Base-by-base conservation (phyloP, 441 rosid species). In the Caryocar brasiliense region DNA sequence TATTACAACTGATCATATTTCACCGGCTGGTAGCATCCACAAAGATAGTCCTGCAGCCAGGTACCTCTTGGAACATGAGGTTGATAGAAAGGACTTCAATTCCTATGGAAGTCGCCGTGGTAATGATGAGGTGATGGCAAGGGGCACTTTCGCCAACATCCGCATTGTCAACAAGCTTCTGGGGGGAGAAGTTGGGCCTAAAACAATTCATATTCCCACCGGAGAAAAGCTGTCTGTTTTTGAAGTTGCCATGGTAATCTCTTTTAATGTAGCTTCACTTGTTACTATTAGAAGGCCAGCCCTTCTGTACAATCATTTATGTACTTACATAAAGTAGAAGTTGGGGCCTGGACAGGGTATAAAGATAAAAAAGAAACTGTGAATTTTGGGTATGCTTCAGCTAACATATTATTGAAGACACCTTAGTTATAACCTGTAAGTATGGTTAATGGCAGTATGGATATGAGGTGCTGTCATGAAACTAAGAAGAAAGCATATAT, bases 11-110 rank as follows among this genome's bases (percentile, higher is more conserved):
- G 97, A 90, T 71, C 95, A 86, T 72, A 86, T 86, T 65, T 90
- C 95, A 38, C 95, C 95, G 22, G 94, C 97, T 59, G 95, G 97
- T 44, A 90, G 92, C 71, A 90, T 86, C 68, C 92, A 86, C 67
- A 86, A 68, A 61, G 94, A 86, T 56, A 86, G 92, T 58, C 86
- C 94, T 1, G 95, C 97, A 20, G 97, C 97, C 19, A 83, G 74
- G 66, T 90, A 70, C 62, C 89, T 88, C 44, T 62, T 88, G 73
- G 94, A 85, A 50, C 86, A 61, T 25, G 86, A 92, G 40, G 95
- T 85, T 33, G 83, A 73, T 51, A 67, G 95, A 67, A 75, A 85
- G 57, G 92, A 83, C 47, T 85, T 88, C 68, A 88, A 88, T 59
- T 82, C 97, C 18, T 88, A 88, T 32, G 96, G 96, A 38, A 88